Evolutionary conservation across 2,329 filamentous ascomycete species (phyloP), one percentile per base, ranked within the genome.

Genomic region (Zalaria obscura): DNA sequence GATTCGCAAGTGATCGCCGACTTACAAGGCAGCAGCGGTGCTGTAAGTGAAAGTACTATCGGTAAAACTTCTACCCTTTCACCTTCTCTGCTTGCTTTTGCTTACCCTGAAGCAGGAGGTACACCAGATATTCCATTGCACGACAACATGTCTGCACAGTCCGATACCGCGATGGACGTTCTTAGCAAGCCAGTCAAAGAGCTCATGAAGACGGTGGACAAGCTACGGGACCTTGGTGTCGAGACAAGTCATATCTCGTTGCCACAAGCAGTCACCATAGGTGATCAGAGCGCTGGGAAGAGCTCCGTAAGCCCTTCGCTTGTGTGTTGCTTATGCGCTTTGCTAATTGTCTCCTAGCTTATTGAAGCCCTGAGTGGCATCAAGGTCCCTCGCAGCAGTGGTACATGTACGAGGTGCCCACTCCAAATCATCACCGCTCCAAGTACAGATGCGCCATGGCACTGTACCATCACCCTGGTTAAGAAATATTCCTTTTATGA

Each of bases 221-320:
- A 80, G 38, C 70, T 94, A 0, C 76, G 84, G 39, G 70, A 78
- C 4, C 69, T 89, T 0, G 83, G 82, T 0, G 77, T 93, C 1
- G 77, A 82, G 39, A 75, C 82, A 11, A 73, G 77, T 4, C 53
- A 66, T 0, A 73, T 85, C 0, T 73, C 75, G 0, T 65, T 93
- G 0, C 85, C 87, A 0, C 84, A 86, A 50, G 76, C 93, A 6
- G 82, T 89, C 4, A 74, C 93, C 0, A 76, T 93, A 0, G 87
- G 87, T 0, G 86, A 93, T 38, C 87, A 94, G 53, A 83, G 76
- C 0, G 81, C 85, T 0, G 88, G 87, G 0, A 94, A 94, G 55
- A 86, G 79, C 0, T 86, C 70, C 0, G 55, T 74, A 78, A 8
- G 78, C 74, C 0, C 72, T 83, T 37, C 68, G 72, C n/a, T 9